Evolutionary conservation across 2,329 filamentous ascomycete species (phyloP), one percentile per base, ranked within the genome.

Genomic region (Sclerotinia spermophila): DNA sequence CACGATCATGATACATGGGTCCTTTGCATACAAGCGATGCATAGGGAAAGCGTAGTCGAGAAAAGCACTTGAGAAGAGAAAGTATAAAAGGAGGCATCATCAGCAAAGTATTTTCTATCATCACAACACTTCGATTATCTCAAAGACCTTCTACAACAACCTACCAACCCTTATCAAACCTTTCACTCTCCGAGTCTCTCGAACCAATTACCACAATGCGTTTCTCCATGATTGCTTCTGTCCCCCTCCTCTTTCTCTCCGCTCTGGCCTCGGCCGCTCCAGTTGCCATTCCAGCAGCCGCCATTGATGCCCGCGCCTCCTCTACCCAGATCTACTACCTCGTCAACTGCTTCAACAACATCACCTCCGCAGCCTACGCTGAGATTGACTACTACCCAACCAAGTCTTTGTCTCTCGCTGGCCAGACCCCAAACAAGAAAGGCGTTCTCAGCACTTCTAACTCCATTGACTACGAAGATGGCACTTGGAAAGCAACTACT

Each of bases 261-360:
- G 45, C 67, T n/a, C 42, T 69, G 7, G n/a, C n/a, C 38, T 69
- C 67, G 8, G 67, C 67, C 5, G 67, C 67, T 33, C 44, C 56
- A 69, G 40, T 27, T 8, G 27, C 67, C 45, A 44, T 33, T 24
- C 35, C 58, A 69, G 44, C 21, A 33, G 44, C 27, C n/a, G 44
- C 44, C 67, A 33, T 33, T n/a, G 67, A 51, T n/a, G 56, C 67
- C 17, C 19, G 51, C n/a, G 13, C 40, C 40, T 15, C 42, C 38
- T 24, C 42, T 33, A 51, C 67, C 24, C 56, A 68, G 35, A 61
- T 68, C 38, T 71, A 60, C n/a, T 71, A 71, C 40, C 69, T 71
- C 35, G 61, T 60, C 42, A 71, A 71, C 62, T 71, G 68, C 53
- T 67, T 70, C 60, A 58, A 67, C 68, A 59, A 70, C 48, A 51